Conservation (phyloP, 176 grass and related monocot species). For the Aegilops speltoides region DNA sequence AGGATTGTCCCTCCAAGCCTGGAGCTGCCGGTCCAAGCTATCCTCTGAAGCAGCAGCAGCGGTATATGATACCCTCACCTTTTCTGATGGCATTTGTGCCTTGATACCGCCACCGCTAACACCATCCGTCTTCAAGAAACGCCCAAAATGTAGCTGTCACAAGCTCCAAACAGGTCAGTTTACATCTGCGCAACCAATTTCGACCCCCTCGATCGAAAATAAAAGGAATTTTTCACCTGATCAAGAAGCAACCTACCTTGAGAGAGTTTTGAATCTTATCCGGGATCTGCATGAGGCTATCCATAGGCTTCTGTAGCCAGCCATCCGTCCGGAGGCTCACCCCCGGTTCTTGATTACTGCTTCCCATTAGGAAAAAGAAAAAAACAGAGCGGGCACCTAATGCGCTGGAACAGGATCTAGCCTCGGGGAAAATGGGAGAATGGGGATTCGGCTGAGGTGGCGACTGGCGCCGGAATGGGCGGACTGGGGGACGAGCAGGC, state of each 20-base stretch:
- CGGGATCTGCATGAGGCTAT: constrained; percentile 53
- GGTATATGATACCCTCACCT: constrained; percentile 14
- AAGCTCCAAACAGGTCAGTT: constrained; percentile 19
- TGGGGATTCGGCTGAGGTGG: not conserved
- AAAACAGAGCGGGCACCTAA: not conserved
- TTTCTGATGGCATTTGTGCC: constrained; percentile 14
- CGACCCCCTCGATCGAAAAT: not conserved
- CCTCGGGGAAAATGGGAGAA: not conserved
- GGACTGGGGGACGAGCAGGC: not conserved
- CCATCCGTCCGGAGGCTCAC: not conserved
- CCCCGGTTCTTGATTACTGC: constrained; percentile 17
- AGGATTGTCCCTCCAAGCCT: constrained; percentile 70
- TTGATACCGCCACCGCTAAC: not conserved
- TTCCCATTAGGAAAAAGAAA: constrained; percentile 43
- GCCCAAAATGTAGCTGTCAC: constrained; percentile 50
- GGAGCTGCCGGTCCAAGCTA: constrained; percentile 69
- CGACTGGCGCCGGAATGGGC: not conserved
- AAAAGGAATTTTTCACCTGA: not conserved
- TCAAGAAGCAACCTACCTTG: constrained; percentile 39
- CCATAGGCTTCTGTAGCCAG: constrained; percentile 21
- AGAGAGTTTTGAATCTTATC: constrained; percentile 60
- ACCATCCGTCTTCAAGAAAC: constrained; percentile 41
- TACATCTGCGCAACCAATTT: not conserved
- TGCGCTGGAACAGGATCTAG: not conserved
- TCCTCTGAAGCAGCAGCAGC: constrained; percentile 36